Evolutionary conservation across 148 eudicot genomes (phyloP).

Genomic region (Agrostemma githago): DNA sequence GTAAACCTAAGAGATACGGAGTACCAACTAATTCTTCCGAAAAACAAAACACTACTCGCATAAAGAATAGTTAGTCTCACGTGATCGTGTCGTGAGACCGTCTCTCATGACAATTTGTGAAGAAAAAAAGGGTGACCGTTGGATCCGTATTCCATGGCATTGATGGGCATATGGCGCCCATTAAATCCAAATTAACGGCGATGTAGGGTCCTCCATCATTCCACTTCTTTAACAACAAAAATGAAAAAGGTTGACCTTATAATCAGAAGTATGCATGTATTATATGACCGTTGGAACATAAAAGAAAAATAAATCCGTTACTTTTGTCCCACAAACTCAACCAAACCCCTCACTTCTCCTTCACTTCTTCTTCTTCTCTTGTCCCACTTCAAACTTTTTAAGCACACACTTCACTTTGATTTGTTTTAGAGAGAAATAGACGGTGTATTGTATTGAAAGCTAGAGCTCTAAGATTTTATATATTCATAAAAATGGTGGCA

Average conservation of each 20-base stretch:
- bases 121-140: background rate
- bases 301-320: constrained; percentile 25
- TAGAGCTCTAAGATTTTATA: too few relatives aligned
- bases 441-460: constrained; percentile 5
- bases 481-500: constrained; percentile 79
- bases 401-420: background rate
- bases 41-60: too few relatives aligned
- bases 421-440: constrained; percentile 1
- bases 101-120: too few relatives aligned
- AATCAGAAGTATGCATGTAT: background rate
- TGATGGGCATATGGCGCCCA: constrained; percentile 9
- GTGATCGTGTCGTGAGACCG: too few relatives aligned
- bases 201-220: background rate
- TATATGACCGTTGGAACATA: constrained; percentile 31
- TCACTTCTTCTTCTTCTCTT: constrained; percentile 8
- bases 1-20: too few relatives aligned
- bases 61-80: too few relatives aligned
- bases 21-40: too few relatives aligned
- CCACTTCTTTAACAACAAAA: background rate
- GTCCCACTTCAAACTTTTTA: constrained; percentile 14
- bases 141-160: background rate
- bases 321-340: background rate
- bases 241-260: background rate
- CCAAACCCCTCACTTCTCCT: constrained; percentile 14
- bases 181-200: constrained; percentile 21